These are phyloP conservation scores for Saksenaea vasiformis DNA, from an alignment of 371 early-diverging fungal species.

Conservation along the genomic window DNA sequence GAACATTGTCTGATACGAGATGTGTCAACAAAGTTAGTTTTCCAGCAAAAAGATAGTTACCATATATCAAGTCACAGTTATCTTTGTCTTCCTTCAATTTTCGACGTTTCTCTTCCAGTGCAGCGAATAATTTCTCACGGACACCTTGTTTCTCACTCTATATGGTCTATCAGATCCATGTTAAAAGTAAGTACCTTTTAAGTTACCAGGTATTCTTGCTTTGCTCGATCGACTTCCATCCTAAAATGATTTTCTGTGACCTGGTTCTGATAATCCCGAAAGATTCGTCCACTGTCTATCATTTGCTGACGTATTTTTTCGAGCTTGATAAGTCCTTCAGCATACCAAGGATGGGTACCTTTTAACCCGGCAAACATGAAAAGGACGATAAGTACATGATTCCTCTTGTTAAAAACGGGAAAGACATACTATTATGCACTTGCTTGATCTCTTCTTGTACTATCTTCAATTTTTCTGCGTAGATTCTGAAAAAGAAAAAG, in stretches of 20 bases:
- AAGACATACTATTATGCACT: conserved; percentile 27
- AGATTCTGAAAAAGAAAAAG: conserved; percentile 24
- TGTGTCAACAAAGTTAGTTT: neutral
- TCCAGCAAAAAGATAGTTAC: conserved; percentile 25
- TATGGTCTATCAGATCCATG: neutral
- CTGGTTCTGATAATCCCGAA: conserved; percentile 70
- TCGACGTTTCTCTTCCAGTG: conserved; percentile 74
- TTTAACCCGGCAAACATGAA: conserved; percentile 13
- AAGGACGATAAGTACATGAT: no score
- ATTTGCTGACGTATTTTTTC: conserved; percentile 56
- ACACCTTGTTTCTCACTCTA: conserved; percentile 70
- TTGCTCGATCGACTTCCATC: conserved; percentile 55
- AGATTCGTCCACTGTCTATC: conserved; percentile 57
- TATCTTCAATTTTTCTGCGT: conserved; percentile 26
- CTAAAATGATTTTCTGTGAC: conserved; percentile 67
- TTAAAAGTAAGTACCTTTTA: neutral
- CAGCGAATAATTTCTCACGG: conserved; percentile 71
- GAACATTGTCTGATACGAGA: conserved; percentile 40
- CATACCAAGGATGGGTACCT: conserved; percentile 72
- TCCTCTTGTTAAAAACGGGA: neutral
- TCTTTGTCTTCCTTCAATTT: conserved; percentile 85
- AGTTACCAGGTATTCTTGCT: conserved; percentile 60
- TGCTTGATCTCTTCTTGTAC: conserved; percentile 34
- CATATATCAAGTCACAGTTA: conserved; percentile 70
- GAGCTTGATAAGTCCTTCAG: conserved; percentile 63